Base-by-base conservation (phyloP, 768 basidiomycete species). In the Boletus sensibilis region DNA sequence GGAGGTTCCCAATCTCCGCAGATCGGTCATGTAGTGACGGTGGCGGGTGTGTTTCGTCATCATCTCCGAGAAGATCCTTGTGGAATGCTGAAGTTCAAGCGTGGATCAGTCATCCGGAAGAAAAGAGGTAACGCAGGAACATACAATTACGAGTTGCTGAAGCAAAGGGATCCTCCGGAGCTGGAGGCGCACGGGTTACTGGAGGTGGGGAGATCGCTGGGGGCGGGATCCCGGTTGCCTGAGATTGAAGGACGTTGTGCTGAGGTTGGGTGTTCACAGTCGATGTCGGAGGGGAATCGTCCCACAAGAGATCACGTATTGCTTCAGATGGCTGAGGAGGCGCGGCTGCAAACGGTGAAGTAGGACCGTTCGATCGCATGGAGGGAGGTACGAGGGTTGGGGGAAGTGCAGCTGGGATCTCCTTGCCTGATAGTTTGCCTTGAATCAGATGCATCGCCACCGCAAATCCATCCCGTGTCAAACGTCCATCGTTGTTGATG, bases 361-460 rank as follows among this genome's bases (percentile, higher is more conserved):
- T 62, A 8, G 53, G 51, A n/a, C 68, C 70, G 16, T 68, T 63
- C 3, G 67, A 64, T 27, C 94, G 87, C 77, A 90, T 78, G 2
- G 88, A 84, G 2, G 94, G 95, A 8, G 97, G 97, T 7, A 97
- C 70, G 44, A 98, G 77, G 34, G 85, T 81, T 37, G 71, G 73
- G 5, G 94, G 92, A 29, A 99, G 76, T n/a, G 72, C 68, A 0
- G 77, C 64, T 1, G 93, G 92, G 43, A 97, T 73, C 3, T 90
- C 87, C 58, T 83, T 84, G 18, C 96, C 94, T 8, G 82, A 79
- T 10, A 97, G 74, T 71, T 88, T 93, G 66, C 82, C 82, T 72
- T 92, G 90, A 64, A 99, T 98, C 35, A 99, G 81, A 73, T 96
- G 84, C 85, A 95, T 85, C 4, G 94, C 97, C 43, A 98, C 88